Base-by-base conservation (phyloP, 352 stramenopile genomes). In the Pythium vanterpoolii region DNA sequence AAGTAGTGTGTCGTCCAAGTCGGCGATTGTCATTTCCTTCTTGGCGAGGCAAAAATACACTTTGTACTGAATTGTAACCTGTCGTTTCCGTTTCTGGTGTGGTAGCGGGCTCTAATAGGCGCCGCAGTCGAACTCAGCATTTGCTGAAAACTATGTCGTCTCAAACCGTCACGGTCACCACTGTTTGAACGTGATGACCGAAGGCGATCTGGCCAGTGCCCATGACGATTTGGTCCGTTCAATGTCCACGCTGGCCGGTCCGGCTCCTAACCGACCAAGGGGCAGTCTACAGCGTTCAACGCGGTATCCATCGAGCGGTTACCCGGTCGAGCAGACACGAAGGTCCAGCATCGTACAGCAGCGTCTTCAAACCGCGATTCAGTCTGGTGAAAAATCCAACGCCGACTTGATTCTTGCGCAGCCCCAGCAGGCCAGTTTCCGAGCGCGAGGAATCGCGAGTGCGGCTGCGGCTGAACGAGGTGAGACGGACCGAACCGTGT, bases 291-390 rank as follows among this genome's bases (percentile, higher is more conserved):
- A 28, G 34, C 51, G 30, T 1, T 38, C 44, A 11, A 50, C 43
- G 23, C 45, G 45, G 4, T 52, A 61, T 7, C 56, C 51, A 16
- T 49, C 54, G 24, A 74, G 50, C 27, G 60, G 39, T 9, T 21
- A 49, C 24, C 21, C 21, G 11, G 23, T 19, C 14, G 33, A 30
- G 4, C 44, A 44, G 23, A 14, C 24, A 4, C 61, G 38, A 31
- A 21, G 33, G 4, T 49, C 67, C n/a, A 91, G 82, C 42, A 60
- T 85, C 21, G 56, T 89, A 27, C 78, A 87, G 33, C 76, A 85
- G 33, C 87, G 89, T 56, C 73, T 92, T 4, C 77, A 88, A 18
- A 64, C 61, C 0, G 82, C 82, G n/a, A 50, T 92, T 23, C 66
- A 71, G 16, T 69, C 77, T 13, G 79, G 79, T 7, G 77, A 87